Evolutionary conservation across 352 stramenopile genomes (phyloP), one percentile per base, ranked within the genome.

Genomic region (Paralagenidium karlingii): DNA sequence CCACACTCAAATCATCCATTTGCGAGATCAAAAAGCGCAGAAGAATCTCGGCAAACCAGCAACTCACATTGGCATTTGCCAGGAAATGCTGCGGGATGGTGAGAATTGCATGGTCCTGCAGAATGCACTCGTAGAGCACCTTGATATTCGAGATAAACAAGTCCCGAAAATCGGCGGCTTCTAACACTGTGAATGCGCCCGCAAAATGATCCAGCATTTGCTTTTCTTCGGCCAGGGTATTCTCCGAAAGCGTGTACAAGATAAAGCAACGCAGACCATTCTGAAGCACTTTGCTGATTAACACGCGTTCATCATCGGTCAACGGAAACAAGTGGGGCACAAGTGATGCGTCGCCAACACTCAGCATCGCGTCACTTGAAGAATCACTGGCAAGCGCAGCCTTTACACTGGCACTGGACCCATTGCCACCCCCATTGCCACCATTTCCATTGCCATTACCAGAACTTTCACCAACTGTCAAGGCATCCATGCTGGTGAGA

Each of bases 191-290:
- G 48, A 99, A 98, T 2, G 91, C 86, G 10, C 91, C 77, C 5
- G 94, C 94, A 61, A 98, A 99, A 24, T 95, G 77, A 31, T 98
- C 93, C 11, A 99, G 55, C 57, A 98, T 89, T 51, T 99, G 95
- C 50, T 96, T 95, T 51, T 90, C 82, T 49, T 95, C 82, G 3
- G 78, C 74, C 12, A 90, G 37, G 11, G 73, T 85, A 47, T 87
- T 90, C 25, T 91, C 76, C 24, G 73, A 92, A 13, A 94, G 49
- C 18, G 80, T 92, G 55, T 98, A 97, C 32, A 96, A 47, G 40
- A 94, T 82, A 34, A 97, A 93, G 53, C 88, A 98, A 19, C 82
- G 80, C 38, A 98, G 48, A 1, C 86, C 90, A 44, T 87, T 94
- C 31, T 83, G 63, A 40, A 98, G 82, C 40, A 97, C 96, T 15